Evolutionary conservation across 1,139 yeast genomes (phyloP).

Genomic region (Candida gigantensis): DNA sequence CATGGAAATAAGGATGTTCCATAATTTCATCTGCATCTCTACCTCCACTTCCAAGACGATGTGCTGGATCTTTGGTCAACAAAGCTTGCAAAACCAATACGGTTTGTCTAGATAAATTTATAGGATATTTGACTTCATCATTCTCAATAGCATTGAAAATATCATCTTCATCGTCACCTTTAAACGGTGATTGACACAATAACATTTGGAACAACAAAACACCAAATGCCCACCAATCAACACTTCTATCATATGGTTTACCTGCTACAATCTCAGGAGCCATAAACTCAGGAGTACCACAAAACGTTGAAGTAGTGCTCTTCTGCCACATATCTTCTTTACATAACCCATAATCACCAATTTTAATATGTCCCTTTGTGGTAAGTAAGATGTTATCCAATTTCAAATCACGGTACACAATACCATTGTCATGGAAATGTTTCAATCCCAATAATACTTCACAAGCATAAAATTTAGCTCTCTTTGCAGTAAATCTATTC

Average conservation of each 20-base stretch:
- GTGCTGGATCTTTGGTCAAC: slow-evolving; percentile 81
- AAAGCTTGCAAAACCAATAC: slow-evolving; percentile 91
- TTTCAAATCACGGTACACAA: slow-evolving; percentile 93
- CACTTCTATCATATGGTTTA: slow-evolving; percentile 88
- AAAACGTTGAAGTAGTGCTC: slow-evolving; percentile 90
- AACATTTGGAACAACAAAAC: slow-evolving; percentile 94
- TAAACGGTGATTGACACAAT: slow-evolving; percentile 93
- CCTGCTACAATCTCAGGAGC: slow-evolving; percentile 97
- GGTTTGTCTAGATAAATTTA: slow-evolving; percentile 96
- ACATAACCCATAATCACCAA: slow-evolving; percentile 96
- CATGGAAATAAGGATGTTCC: slow-evolving; percentile 92
- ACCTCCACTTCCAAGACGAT: slow-evolving; percentile 83
- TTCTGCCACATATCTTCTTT: slow-evolving; percentile 94
- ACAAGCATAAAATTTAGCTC: slow-evolving; percentile 97
- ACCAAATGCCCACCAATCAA: slow-evolving; percentile 99
- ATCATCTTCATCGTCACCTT: slow-evolving; percentile 98
- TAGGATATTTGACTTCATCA: slow-evolving; percentile 97
- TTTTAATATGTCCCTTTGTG: slow-evolving; percentile 90
- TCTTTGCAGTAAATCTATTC: slow-evolving; percentile 79
- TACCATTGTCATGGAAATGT: slow-evolving; percentile 93
- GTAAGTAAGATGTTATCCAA: slow-evolving; percentile 90
- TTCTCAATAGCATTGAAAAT: slow-evolving; percentile 96
- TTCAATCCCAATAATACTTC: slow-evolving; percentile 90
- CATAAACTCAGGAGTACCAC: slow-evolving; percentile 99
- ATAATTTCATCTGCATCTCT: slow-evolving; percentile 90